Base-by-base conservation (phyloP, 2,329 filamentous ascomycete genomes). In the Ampelomyces quisqualis region DNA sequence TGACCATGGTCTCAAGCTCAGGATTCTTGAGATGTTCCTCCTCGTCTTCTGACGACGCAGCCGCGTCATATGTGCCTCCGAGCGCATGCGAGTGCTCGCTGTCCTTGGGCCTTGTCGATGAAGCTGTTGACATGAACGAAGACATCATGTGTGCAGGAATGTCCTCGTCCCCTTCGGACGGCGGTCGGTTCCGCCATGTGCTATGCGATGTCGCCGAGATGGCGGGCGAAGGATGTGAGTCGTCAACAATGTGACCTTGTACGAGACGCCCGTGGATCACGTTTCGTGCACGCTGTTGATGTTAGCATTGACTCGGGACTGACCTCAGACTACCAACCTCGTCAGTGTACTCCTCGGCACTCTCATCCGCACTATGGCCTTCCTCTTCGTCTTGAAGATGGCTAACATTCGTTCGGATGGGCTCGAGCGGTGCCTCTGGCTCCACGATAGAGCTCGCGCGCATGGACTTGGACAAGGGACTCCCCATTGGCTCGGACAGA, bases 241-340 rank as follows among this genome's bases (percentile, higher is more conserved):
- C 93, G 49, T 95, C 88, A 8, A 98, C 93, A 53, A 98, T 86
- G 64, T 97, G 93, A 10, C 93, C 93, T 57, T 96, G 90, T 7
- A 97, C 82, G 29, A 98, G 77, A 38, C 93, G 85, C 7, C 89
- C 91, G 43, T 90, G 91, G 28, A 90, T 94, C 33, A 98, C 90
- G 64, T 97, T 90, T 27, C 85, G 80, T 13, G 88, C 89, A 43
- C 88, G 85, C 68, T 74, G 38, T 22, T 9, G 13, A 41, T 31
- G 35, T 63, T 50, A 64, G 45, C 22, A 36, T 27, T n/a, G 5
- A 8, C 9, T 23, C 17, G 26, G 5, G 11, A 15, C 13, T 11
- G 27, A 13, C 18, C 6, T 8, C 7, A n/a, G 3, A 8, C 10
- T 4, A 44, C 60, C 37, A 41, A 68, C 67, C 65, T 88, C 80